Evolutionary conservation across 1,139 yeast species (phyloP).

Genomic region (Fermentozyma sake): DNA sequence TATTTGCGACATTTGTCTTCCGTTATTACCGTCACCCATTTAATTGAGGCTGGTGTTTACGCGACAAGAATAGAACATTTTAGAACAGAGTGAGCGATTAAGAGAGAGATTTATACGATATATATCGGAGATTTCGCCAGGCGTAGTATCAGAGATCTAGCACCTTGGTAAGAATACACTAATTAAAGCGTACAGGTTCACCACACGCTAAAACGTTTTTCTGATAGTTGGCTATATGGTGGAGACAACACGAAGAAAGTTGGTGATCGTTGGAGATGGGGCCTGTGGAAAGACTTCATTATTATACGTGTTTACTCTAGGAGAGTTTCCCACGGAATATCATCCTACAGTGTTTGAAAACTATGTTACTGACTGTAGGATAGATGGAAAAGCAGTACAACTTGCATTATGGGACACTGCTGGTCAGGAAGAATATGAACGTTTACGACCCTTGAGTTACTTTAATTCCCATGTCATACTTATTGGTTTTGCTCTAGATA

Average conservation of each 20-base stretch:
- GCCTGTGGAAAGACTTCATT: slow-evolving; percentile 94
- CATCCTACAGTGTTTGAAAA: slow-evolving; percentile 96
- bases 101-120: too few species aligned
- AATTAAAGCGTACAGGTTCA: too few species aligned
- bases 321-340: slow-evolving; percentile 79
- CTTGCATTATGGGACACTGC: slow-evolving; percentile 96
- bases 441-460: slow-evolving; percentile 78
- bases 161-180: too few species aligned
- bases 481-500: slow-evolving; percentile 68
- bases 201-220: too few species aligned
- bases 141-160: too few species aligned
- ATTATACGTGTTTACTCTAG: slow-evolving; percentile 84
- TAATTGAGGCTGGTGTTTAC: too few species aligned
- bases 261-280: slow-evolving; percentile 93
- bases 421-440: slow-evolving; percentile 87
- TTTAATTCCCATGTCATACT: slow-evolving; percentile 71
- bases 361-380: slow-evolving; percentile 88
- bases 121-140: too few species aligned
- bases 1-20: too few species aligned
- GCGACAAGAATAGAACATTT: too few species aligned
- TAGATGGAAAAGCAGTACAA: slow-evolving; percentile 87
- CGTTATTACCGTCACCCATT: too few species aligned
- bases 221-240: too few species aligned
- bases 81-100: too few species aligned
- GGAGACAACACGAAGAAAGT: slow-evolving; percentile 57